Base-by-base conservation (phyloP, 1,139 yeast species). In the Yamadazyma songkhlaensis region DNA sequence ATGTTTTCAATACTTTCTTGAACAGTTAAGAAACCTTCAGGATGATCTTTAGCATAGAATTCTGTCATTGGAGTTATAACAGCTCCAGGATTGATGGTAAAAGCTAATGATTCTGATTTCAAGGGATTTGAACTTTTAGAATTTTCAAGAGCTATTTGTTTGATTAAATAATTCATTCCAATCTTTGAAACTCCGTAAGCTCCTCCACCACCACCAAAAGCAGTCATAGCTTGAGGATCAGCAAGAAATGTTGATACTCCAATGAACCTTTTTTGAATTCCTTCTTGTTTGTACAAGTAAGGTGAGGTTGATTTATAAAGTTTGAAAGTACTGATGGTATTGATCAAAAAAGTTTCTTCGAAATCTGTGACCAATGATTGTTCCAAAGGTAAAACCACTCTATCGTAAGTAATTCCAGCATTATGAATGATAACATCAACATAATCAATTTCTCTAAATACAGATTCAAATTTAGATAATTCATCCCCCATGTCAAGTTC, bases 141-240 rank as follows among this genome's bases (percentile, higher is more conserved):
- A 29, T 42, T 40, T 25, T 43, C 45, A 9, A 21, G 13, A 8
- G 41, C 34, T 10, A 43, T 32, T 35, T 44, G 47, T 23, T 34
- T 32, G 3, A 32, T 38, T 17, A 44, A 35, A 23, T 39, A 39
- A 20, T 44, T 43, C 7, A 43, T 12, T 11, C 44, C 45, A 22
- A 38, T 36, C 25, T 44, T 44, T 5, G 48, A 44, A 21, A 41
- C 47, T 21, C 49, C 46, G 27, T 46, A 46, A 12, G 41, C 39
- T 34, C 44, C 39, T 8, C n/a, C 20, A 14, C 29, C 39, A 34
- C 9, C 31, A 30, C 24, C 20, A 9, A 21, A 21, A 14, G 9
- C 5, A 12, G 9, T 24, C 24, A 25, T 8, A 7, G 12, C 30
- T 31, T 25, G 14, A 4, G 35, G 22, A 11, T 24, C 15, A 6